phyloP scores from a whole-genome alignment of 1,284 basidiomycete species.

The Rhizoctonia solani region DNA sequence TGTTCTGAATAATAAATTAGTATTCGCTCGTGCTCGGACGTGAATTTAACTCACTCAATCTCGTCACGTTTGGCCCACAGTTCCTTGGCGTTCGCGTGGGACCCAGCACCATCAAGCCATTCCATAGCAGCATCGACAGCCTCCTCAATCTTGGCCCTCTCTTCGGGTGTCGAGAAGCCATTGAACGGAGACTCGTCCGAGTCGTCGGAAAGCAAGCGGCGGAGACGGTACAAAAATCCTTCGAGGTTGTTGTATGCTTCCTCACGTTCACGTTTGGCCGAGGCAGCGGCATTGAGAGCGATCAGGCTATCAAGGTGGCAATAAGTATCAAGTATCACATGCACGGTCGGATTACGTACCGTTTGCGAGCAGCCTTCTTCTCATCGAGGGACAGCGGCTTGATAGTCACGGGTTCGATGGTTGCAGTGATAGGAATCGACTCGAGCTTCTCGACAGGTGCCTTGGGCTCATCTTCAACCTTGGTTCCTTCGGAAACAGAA shows the following conservation, averaged over 20 bases:
- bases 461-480: slow-evolving; percentile 39
- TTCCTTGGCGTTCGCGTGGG: slow-evolving; percentile 74
- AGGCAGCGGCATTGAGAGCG: slow-evolving; percentile 78
- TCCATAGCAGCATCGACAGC: slow-evolving; percentile 71
- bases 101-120: slow-evolving; percentile 89
- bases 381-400: slow-evolving; percentile 72
- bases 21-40: slow-evolving; percentile 8
- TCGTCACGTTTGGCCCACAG: slow-evolving; percentile 73
- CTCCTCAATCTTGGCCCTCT: slow-evolving; percentile 67
- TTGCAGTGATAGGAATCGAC: slow-evolving; percentile 64
- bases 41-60: slow-evolving; percentile 68
- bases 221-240: slow-evolving; percentile 86
- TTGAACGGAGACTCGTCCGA: slow-evolving; percentile 70
- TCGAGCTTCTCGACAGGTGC: slow-evolving; percentile 28
- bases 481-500: slow-evolving; percentile 42
- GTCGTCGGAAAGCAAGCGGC: slow-evolving; percentile 77
- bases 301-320: slow-evolving; percentile 59
- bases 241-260: slow-evolving; percentile 93
- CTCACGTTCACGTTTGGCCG: slow-evolving; percentile 75
- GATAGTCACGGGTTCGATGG: slow-evolving; percentile 63
- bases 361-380: slow-evolving; percentile 69
- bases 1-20: slow-evolving; percentile 52
- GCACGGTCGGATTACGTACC: slow-evolving; percentile 51
- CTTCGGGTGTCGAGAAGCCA: slow-evolving; percentile 74
- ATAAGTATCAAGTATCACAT: background rate